These are phyloP conservation scores for Fusarium albidum DNA, from an alignment of 2,329 filamentous ascomycete genomes.

Conservation along the genomic window DNA sequence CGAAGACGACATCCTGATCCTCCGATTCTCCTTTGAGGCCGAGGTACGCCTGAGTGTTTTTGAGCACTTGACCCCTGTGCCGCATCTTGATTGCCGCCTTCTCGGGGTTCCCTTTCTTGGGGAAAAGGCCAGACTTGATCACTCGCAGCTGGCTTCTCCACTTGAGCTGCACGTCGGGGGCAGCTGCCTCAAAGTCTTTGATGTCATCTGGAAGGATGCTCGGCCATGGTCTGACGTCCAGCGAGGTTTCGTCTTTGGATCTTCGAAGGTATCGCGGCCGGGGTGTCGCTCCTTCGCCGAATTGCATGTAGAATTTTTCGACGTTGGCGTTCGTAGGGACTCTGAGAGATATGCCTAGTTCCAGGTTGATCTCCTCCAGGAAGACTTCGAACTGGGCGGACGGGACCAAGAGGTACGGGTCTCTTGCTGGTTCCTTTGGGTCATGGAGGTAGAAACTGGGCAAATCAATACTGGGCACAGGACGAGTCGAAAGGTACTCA, in stretches of 20 bases:
- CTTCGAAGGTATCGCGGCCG: conserved; percentile 74
- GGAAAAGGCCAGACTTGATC: conserved; percentile 28
- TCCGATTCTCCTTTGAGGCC: conserved; percentile 57
- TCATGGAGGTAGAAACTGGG: conserved; percentile 73
- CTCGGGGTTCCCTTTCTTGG: conserved; percentile 49
- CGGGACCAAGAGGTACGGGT: conserved; percentile 72
- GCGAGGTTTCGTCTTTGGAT: conserved; percentile 52
- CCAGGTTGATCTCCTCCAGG: conserved; percentile 69
- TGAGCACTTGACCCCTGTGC: conserved; percentile 61
- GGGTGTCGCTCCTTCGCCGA: conserved; percentile 67
- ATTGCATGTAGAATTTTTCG: conserved; percentile 67
- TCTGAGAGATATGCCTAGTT: conserved; percentile 60
- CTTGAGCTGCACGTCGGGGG: conserved; percentile 7
- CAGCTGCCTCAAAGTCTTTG: conserved; percentile 40
- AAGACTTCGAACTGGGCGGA: conserved; percentile 71
- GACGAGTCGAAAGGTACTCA: conserved; percentile 53
- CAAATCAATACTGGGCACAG: conserved; percentile 16
- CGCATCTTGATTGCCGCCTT: conserved; percentile 60
- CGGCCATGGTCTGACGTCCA: conserved; percentile 45
- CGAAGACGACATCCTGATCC: conserved; percentile 61
- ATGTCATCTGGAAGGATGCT: conserved; percentile 48
- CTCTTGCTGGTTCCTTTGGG: conserved; percentile 54
- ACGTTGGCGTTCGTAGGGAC: conserved; percentile 64
- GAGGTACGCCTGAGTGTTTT: conserved; percentile 74
- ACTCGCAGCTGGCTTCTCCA: conserved; percentile 36